phyloP scores from a whole-genome alignment of 2,329 filamentous ascomycete species.

The Botrytis cinerea region DNA sequence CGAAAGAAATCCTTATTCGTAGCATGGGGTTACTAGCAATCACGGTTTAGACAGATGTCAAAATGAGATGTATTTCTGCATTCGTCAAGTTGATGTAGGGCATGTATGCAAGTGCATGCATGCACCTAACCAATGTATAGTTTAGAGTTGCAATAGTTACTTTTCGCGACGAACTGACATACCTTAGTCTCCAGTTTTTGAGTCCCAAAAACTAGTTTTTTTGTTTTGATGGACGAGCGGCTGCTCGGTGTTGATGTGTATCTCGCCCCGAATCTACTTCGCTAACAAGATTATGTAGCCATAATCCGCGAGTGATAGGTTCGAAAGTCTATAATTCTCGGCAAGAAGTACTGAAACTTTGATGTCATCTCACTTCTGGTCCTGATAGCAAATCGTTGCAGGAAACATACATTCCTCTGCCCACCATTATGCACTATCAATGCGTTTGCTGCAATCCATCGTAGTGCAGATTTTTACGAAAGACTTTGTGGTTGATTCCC shows the following conservation, averaged over 20 bases:
- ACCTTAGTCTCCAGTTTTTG: not conserved
- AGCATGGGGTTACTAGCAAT: not conserved
- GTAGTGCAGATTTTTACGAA: not conserved
- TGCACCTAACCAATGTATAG: not conserved
- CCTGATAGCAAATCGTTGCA: not conserved
- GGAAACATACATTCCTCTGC: not conserved
- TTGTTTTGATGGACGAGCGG: not conserved
- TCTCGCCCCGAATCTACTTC: not conserved
- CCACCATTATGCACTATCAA: not conserved
- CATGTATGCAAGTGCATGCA: not conserved
- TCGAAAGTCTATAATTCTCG: not conserved
- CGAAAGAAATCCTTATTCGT: not conserved
- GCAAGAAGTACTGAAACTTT: not conserved
- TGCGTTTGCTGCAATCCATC: not conserved
- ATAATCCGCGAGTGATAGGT: not conserved
- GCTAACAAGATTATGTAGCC: not conserved
- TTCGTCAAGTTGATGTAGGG: not conserved
- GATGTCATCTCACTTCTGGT: not conserved
- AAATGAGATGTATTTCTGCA: not conserved
- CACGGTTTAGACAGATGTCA: not conserved
- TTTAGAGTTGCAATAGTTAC: not conserved
- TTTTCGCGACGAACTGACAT: not conserved
- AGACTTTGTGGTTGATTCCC: not conserved
- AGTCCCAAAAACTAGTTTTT: not conserved
- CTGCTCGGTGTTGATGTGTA: not conserved